A percentile compares a stretch with the other conserved stretches of the same genome.
Conservation (phyloP, 495 filamentous ascomycete genomes). For the Penicillium macrosclerotiorum region DNA sequence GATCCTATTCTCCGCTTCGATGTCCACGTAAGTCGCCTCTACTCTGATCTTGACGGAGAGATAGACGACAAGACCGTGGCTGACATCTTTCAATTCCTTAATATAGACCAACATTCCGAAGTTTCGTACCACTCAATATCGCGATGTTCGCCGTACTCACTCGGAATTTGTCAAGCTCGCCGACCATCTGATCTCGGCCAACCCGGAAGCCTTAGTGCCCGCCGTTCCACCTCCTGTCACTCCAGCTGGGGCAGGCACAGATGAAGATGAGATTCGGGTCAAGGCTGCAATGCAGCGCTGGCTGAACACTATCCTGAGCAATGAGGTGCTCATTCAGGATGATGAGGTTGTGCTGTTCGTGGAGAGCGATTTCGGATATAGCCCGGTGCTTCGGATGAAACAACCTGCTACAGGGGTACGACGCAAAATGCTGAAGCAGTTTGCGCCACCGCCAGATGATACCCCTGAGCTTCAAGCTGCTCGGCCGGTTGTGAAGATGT, state of each 20-base stretch:
- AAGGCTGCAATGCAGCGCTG: slow-evolving; percentile 89
- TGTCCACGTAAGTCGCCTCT: slow-evolving; percentile 71
- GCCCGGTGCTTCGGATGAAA: slow-evolving; percentile 89
- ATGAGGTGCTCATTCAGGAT: slow-evolving; percentile 89
- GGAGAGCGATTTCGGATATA: slow-evolving; percentile 97
- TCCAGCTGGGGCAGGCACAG: slow-evolving; percentile 91
- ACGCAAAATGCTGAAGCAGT: slow-evolving; percentile 95
- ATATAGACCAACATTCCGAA: slow-evolving; percentile 91
- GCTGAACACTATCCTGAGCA: slow-evolving; percentile 88
- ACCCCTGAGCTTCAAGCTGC: slow-evolving; percentile 91
- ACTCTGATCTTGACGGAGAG: not conserved
- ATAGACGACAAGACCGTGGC: slow-evolving; percentile 1
- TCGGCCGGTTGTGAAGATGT: slow-evolving; percentile 87
- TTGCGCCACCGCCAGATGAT: slow-evolving; percentile 95
- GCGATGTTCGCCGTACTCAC: slow-evolving; percentile 92
- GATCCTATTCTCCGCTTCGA: slow-evolving; percentile 95
- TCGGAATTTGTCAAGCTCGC: slow-evolving; percentile 94
- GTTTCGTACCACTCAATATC: slow-evolving; percentile 96
- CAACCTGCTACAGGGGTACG: slow-evolving; percentile 96
- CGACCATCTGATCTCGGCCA: slow-evolving; percentile 90
- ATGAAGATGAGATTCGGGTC: slow-evolving; percentile 90
- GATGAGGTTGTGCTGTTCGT: slow-evolving; percentile 97
- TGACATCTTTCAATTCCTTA: slow-evolving; percentile 2
- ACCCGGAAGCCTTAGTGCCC: slow-evolving; percentile 97
- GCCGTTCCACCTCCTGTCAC: slow-evolving; percentile 88